phyloP scores from a whole-genome alignment of 176 grass and related monocot genomes.

The Eremochloa ophiuroides region DNA sequence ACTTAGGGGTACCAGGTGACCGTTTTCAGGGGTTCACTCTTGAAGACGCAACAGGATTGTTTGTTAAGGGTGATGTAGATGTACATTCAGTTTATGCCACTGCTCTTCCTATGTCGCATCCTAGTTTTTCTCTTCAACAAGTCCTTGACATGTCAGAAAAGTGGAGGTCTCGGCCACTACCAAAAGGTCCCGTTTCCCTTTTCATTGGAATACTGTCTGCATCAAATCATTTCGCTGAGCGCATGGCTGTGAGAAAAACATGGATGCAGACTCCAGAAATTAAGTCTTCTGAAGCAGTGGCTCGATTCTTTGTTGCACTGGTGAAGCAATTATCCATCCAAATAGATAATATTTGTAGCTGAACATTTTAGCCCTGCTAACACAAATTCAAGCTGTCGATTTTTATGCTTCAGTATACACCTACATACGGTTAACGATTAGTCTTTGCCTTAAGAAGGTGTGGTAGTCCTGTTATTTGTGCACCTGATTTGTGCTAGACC shows the following conservation, averaged over 20 bases:
- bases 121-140: slow-evolving; percentile 88
- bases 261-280: slow-evolving; percentile 93
- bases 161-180: slow-evolving; percentile 69
- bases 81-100: slow-evolving; percentile 91
- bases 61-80: slow-evolving; percentile 81
- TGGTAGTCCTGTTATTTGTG: not conserved
- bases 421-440: not conserved
- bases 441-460: not conserved
- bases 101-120: slow-evolving; percentile 81
- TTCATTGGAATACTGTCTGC: slow-evolving; percentile 92
- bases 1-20: slow-evolving; percentile 17
- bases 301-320: slow-evolving; percentile 95
- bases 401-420: not conserved
- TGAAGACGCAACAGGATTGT: slow-evolving; percentile 95
- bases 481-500: not conserved
- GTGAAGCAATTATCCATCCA: slow-evolving; percentile 53
- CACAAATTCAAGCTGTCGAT: not conserved
- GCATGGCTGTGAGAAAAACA: slow-evolving; percentile 97
- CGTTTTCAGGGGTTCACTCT: slow-evolving; percentile 86
- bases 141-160: slow-evolving; percentile 98
- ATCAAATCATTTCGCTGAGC: slow-evolving; percentile 94
- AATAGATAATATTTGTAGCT: not conserved
- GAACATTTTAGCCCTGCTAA: not conserved
- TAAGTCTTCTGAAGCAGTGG: slow-evolving; percentile 68
- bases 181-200: slow-evolving; percentile 56